Conservation (phyloP, 164 flowering plant species). For the Piper longum region DNA sequence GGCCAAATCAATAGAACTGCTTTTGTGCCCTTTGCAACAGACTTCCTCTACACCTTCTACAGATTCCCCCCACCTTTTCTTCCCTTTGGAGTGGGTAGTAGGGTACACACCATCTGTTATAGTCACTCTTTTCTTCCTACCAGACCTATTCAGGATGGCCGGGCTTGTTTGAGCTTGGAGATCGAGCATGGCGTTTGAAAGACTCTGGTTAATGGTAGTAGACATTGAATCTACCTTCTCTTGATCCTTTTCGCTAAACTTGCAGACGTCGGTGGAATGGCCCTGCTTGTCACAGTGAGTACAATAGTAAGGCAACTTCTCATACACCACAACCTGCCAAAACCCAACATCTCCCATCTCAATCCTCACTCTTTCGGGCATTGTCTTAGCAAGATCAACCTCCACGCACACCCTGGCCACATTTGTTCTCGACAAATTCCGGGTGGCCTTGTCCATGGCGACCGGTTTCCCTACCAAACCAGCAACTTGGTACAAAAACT, state of each 20-base stretch:
- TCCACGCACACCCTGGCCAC: constrained; percentile 3
- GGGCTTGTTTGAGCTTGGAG: not conserved
- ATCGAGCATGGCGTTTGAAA: not conserved
- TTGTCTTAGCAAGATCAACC: not conserved
- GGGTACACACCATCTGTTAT: not conserved
- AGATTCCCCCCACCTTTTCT: not conserved
- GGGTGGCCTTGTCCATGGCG: not conserved
- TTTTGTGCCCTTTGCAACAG: not conserved
- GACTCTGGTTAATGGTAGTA: not conserved
- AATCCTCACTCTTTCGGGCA: not conserved
- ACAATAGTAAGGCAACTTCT: not conserved
- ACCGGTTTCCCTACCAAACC: not conserved
- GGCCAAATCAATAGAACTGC: not conserved
- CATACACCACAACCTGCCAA: constrained; percentile 3
- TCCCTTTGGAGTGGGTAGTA: not conserved
- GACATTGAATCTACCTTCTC: no score
- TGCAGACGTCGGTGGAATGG: not conserved
- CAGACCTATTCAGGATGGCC: not conserved
- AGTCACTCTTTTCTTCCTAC: not conserved
- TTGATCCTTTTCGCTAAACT: not conserved
- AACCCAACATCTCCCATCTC: constrained; percentile 1
- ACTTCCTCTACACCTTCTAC: not conserved
- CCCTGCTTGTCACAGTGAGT: constrained; percentile 1
- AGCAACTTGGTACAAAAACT: not conserved
- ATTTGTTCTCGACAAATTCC: not conserved